Percentiles rank a stretch among this genome's conserved stretches.
Evolutionary conservation across 805 yeast species (phyloP).

Genomic region (Lipomyces yamanashiensis): DNA sequence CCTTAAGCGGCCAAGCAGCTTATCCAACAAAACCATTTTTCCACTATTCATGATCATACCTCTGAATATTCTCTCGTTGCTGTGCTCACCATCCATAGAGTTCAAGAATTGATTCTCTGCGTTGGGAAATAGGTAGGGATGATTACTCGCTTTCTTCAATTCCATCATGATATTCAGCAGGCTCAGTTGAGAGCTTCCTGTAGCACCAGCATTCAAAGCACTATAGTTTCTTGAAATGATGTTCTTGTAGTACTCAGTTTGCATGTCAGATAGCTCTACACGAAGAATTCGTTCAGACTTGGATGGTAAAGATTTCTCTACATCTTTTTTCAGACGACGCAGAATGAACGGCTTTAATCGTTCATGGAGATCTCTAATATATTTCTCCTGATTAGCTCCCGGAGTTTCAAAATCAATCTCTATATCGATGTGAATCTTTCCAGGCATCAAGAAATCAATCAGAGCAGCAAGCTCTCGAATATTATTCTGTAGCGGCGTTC

Average conservation of each 20-base stretch:
- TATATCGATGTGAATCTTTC: conserved; percentile 83
- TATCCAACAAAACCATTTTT: conserved; percentile 94
- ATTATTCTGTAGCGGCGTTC: conserved; percentile 97
- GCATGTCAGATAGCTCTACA: conserved; percentile 93
- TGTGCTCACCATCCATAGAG: conserved; percentile 52
- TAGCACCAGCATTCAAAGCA: conserved; percentile 84
- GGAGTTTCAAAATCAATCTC: conserved; percentile 95
- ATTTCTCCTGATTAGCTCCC: conserved; percentile 82
- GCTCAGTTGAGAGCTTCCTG: conserved; percentile 78
- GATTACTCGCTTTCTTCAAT: conserved; percentile 94
- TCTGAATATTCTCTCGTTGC: conserved; percentile 63
- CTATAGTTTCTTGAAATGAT: conserved; percentile 89
- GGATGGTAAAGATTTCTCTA: conserved; percentile 93
- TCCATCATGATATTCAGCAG: conserved; percentile 92
- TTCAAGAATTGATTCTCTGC: conserved; percentile 79
- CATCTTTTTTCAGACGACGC: conserved; percentile 94
- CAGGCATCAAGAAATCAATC: conserved; percentile 95
- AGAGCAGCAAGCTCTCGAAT: conserved; percentile 94
- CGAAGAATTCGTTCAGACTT: conserved; percentile 93
- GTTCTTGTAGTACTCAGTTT: conserved; percentile 92
- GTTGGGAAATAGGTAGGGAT: conserved; percentile 91
- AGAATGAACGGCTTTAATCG: conserved; percentile 89
- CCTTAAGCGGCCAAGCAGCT: conserved; percentile 76
- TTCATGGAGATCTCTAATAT: conserved; percentile 81
- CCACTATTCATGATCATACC: conserved; percentile 98